phyloP scores from a whole-genome alignment of 1,139 yeast species.

The Hyphopichia wangnamkhiaoensis region DNA sequence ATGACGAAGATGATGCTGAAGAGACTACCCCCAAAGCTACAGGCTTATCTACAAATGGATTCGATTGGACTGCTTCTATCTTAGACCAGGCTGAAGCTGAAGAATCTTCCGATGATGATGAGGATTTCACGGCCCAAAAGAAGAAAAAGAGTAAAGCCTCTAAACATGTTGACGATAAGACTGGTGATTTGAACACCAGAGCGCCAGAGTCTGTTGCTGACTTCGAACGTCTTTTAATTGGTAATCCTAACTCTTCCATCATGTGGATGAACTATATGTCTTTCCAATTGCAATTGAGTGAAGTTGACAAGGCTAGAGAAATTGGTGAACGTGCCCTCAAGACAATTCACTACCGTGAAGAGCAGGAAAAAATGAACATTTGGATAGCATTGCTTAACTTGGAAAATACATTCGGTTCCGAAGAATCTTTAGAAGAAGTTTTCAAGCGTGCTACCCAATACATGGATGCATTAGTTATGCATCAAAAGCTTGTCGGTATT shows the following conservation, averaged over 20 bases:
- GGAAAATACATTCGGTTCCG: slow-evolving; percentile 90
- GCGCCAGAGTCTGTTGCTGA: slow-evolving; percentile 91
- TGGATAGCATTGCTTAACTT: slow-evolving; percentile 95
- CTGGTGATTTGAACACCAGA: slow-evolving; percentile 78
- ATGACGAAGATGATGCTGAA: slow-evolving; percentile 20
- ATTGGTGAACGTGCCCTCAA: slow-evolving; percentile 90
- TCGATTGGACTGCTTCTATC: slow-evolving; percentile 93
- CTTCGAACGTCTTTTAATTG: slow-evolving; percentile 86
- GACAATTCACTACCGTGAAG: slow-evolving; percentile 88
- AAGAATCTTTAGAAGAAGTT: slow-evolving; percentile 74
- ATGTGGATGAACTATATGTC: slow-evolving; percentile 99
- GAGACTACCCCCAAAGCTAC: slow-evolving; percentile 14
- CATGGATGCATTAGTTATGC: slow-evolving; percentile 85
- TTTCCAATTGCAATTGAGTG: slow-evolving; percentile 92
- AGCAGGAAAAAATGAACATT: slow-evolving; percentile 86
- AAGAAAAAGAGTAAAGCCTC: slow-evolving; percentile 45
- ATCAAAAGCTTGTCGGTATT: slow-evolving; percentile 75
- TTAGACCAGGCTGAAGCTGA: slow-evolving; percentile 73
- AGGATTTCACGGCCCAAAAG: slow-evolving; percentile 50
- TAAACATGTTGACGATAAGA: slow-evolving; percentile 67
- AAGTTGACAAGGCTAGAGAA: slow-evolving; percentile 90
- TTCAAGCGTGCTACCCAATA: slow-evolving; percentile 85
- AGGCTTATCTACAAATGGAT: slow-evolving; percentile 81
- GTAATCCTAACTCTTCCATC: slow-evolving; percentile 91
- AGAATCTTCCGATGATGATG: slow-evolving; percentile 55